phyloP scores from a whole-genome alignment of 2,329 filamentous ascomycete genomes.

The Sporothrix globosa region DNA sequence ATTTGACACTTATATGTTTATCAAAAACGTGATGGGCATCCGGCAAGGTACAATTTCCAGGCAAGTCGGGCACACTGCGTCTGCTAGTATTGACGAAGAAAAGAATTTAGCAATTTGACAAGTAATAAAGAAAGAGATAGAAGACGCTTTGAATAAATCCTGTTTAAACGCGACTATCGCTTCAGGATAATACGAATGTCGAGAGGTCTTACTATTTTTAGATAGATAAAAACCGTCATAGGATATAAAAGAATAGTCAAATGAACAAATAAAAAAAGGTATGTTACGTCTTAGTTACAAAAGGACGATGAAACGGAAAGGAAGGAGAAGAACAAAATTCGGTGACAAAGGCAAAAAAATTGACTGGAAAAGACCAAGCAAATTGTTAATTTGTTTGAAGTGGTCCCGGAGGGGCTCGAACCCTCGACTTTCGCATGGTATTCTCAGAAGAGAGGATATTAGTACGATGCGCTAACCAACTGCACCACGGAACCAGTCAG shows the following conservation, averaged over 20 bases:
- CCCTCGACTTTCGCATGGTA: constrained; percentile 38
- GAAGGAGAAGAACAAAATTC: neutral
- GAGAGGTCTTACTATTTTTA: too few species aligned
- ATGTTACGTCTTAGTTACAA: neutral
- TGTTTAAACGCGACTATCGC: too few species aligned
- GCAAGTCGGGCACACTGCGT: too few species aligned
- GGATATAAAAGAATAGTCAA: too few species aligned
- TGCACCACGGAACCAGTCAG: constrained; percentile 37
- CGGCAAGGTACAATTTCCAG: too few species aligned
- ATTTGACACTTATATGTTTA: too few species aligned
- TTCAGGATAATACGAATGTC: too few species aligned
- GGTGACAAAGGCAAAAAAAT: constrained; percentile 19
- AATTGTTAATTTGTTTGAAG: constrained; percentile 29
- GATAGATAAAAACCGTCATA: neutral
- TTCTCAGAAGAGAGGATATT: constrained; percentile 34
- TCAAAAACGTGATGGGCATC: too few species aligned
- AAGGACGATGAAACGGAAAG: neutral
- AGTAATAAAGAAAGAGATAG: too few species aligned
- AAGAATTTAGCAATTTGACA: too few species aligned
- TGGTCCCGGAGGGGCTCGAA: constrained; percentile 38
- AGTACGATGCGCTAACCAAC: constrained; percentile 39
- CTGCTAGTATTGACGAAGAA: too few species aligned
- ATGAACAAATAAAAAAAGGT: neutral
- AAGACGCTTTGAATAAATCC: too few species aligned
- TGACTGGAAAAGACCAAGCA: constrained; percentile 29